Conservation (phyloP, 2,329 filamentous ascomycete genomes). For the Chaetomiaceae sp. region DNA sequence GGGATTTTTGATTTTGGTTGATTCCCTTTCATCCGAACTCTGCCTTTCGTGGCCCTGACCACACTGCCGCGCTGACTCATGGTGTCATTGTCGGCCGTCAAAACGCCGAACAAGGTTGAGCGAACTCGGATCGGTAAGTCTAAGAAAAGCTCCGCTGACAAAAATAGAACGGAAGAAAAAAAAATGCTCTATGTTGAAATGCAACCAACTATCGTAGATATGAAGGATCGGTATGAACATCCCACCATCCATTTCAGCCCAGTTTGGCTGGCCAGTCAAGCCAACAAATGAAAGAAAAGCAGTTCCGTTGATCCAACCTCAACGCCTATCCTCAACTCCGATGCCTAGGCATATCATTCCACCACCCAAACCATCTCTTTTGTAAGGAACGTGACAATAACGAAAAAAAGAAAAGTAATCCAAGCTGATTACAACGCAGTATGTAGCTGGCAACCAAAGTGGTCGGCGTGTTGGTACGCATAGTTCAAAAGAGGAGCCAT, state of each 20-base stretch:
- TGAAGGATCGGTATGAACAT: background rate
- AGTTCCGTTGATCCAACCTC: background rate
- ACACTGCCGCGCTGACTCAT: too few species aligned
- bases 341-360: slow-evolving; percentile 4
- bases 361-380: background rate
- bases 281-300: background rate
- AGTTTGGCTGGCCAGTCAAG: background rate
- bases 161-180: background rate
- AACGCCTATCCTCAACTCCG: slow-evolving; percentile 10
- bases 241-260: background rate
- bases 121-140: too few species aligned
- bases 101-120: too few species aligned
- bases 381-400: background rate
- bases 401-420: slow-evolving; percentile 2
- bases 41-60: background rate
- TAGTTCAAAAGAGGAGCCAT: background rate
- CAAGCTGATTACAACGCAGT: slow-evolving; percentile 10
- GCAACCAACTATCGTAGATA: background rate
- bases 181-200: background rate
- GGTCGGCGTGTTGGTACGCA: background rate
- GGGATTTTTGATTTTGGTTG: slow-evolving; percentile 11
- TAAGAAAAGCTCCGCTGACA: too few species aligned
- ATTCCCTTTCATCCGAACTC: background rate
- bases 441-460: background rate
- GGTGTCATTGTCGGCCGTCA: too few species aligned